Percentiles rank a stretch among this genome's conserved stretches.
These are phyloP conservation scores for Neurospora pannonica DNA, from an alignment of 495 filamentous ascomycete species.

Conservation along the genomic window DNA sequence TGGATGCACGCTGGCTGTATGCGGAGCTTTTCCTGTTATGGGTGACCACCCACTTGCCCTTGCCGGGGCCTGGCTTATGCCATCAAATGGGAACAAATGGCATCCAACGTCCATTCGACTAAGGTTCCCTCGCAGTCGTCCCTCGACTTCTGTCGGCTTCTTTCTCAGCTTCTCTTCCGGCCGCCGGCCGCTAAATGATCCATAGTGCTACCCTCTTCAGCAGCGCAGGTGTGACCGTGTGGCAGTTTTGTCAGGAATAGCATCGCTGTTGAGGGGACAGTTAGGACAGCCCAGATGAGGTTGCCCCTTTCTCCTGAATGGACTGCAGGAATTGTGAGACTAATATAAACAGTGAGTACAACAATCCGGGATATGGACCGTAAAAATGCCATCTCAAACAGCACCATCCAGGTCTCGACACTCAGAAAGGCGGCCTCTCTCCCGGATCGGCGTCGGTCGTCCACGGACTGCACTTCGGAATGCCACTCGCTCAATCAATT, in stretches of 20 bases:
- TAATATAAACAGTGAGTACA: neutral
- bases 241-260: constrained; percentile 5
- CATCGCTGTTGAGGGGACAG: neutral
- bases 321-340: neutral
- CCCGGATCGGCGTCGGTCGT: neutral
- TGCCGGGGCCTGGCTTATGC: constrained; percentile 10
- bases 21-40: constrained; percentile 11
- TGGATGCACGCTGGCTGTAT: constrained; percentile 6
- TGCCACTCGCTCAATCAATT: neutral
- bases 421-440: neutral
- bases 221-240: neutral
- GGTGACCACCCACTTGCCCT: neutral
- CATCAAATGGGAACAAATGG: constrained; percentile 1
- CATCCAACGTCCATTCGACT: constrained; percentile 11
- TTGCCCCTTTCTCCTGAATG: neutral
- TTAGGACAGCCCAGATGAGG: neutral
- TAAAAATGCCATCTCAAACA: neutral
- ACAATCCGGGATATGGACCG: neutral
- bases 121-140: constrained; percentile 10
- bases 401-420: neutral
- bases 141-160: constrained; percentile 23
- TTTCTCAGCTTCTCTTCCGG: constrained; percentile 12
- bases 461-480: neutral
- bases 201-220: neutral
- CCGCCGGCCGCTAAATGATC: constrained; percentile 6